These are phyloP conservation scores for Bipolaris cookei DNA, from an alignment of 2,329 filamentous ascomycete genomes.

Conservation along the genomic window DNA sequence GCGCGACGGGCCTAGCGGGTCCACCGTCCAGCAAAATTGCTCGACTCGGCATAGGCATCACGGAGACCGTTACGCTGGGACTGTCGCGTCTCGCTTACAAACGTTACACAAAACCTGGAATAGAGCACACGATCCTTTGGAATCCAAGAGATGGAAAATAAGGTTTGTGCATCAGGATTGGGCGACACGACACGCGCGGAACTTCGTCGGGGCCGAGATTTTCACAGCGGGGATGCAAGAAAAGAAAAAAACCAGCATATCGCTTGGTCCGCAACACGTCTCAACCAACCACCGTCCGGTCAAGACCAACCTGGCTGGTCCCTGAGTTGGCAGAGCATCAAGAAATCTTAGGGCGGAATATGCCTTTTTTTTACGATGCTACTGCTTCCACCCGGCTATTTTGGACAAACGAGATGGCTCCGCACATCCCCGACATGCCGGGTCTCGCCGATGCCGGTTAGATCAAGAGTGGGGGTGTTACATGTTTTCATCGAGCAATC, in stretches of 20 bases:
- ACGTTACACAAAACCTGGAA: conserved; percentile 1
- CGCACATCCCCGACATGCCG: conserved; percentile 12
- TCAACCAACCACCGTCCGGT: conserved; percentile 6
- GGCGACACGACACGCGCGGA: conserved; percentile 7
- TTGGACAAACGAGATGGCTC: neutral
- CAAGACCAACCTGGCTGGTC: neutral
- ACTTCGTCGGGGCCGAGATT: conserved; percentile 3
- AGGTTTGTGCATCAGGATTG: neutral
- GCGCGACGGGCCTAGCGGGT: conserved; percentile 12
- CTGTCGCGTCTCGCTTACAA: neutral
- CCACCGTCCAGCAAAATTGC: conserved; percentile 12
- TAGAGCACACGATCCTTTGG: neutral
- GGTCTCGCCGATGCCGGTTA: conserved; percentile 18
- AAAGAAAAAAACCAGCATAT: neutral
- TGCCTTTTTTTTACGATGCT: neutral
- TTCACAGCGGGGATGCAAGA: neutral
- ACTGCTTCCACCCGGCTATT: neutral
- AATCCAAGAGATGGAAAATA: neutral
- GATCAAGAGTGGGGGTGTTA: neutral
- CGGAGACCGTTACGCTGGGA: conserved; percentile 10
- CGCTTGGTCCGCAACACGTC: neutral
- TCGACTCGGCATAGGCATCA: conserved; percentile 11
- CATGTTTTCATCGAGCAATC: conserved; percentile 1
- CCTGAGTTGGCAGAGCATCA: neutral
- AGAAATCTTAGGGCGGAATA: neutral